Percentiles rank a stretch among this genome's conserved stretches.
phyloP scores from a whole-genome alignment of 495 filamentous ascomycete species.

The Penicillium parvum region DNA sequence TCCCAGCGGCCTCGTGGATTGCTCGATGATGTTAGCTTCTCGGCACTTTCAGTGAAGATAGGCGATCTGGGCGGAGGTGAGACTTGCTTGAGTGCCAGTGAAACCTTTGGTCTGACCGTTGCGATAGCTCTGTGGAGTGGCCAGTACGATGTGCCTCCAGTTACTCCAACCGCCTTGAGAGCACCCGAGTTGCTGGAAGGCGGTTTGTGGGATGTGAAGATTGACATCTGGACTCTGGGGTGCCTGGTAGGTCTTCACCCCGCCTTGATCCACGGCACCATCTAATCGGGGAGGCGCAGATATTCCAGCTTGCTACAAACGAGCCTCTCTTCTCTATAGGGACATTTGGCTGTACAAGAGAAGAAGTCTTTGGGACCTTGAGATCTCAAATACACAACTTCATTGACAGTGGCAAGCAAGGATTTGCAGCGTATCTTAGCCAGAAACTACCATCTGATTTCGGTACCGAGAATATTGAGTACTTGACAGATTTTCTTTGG shows the following conservation, averaged over 20 bases:
- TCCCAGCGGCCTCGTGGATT: constrained; percentile 13
- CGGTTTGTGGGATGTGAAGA: constrained; percentile 9
- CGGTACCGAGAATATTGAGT: constrained; percentile 9
- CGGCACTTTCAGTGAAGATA: constrained; percentile 16
- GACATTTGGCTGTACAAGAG: constrained; percentile 10
- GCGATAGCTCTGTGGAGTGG: constrained; percentile 6
- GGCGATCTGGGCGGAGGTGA: constrained; percentile 22
- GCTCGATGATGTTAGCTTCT: constrained; percentile 12
- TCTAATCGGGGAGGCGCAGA: constrained; percentile 9
- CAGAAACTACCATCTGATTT: constrained; percentile 17
- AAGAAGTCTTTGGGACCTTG: constrained; percentile 9
- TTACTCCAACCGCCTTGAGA: constrained; percentile 14
- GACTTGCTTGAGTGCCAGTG: background rate
- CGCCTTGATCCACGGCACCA: background rate
- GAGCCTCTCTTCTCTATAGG: constrained; percentile 20
- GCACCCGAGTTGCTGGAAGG: constrained; percentile 18
- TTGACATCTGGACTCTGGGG: constrained; percentile 21
- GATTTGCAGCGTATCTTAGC: constrained; percentile 7
- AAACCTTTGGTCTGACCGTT: constrained; percentile 1
- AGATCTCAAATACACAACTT: constrained; percentile 5
- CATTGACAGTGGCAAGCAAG: constrained; percentile 1
- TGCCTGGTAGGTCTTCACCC: constrained; percentile 19
- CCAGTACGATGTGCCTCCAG: constrained; percentile 5
- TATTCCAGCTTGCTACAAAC: constrained; percentile 25
- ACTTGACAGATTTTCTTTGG: constrained; percentile 13